Evolutionary conservation across 495 filamentous ascomycete species (phyloP), one percentile per base, ranked within the genome.

Genomic region (Daldinia decipiens): DNA sequence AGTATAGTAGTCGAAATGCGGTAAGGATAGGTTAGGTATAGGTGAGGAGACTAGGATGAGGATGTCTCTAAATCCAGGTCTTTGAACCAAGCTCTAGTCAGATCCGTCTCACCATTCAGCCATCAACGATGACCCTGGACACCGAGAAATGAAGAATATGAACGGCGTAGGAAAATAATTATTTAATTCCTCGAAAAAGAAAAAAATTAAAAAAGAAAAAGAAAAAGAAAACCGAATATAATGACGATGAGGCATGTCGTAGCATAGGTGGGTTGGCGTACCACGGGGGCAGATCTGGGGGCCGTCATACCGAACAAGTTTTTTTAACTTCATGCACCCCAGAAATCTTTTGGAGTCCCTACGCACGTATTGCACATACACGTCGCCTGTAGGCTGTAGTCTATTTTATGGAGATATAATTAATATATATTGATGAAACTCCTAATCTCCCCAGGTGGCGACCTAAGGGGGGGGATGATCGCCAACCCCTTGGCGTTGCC

Each of bases 351-450:
- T 3, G 17, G 63, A 62, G 68, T 59, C 53, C 58, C 62, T 29
- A 43, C 62, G 53, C 58, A 27, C 39, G 53, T 31, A 53, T 17
- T 29, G 31, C 31, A 61, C 36, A 58, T 62, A 59, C 38, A 53
- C 26, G 36, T 63, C 29, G 64, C 53, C 40, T 72, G 69, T 67
- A 64, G 64, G 69, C 50, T 72, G 64, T 67, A 72, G 64, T 72
- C 27, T 72, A 72, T 59, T 72, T 67, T 67, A 72, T 72, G 69
- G 69, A 56, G 69, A 72, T 67, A 43, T 56, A 64, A 72, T 64
- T 4, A 64, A 67, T 43, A 54, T 53, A 17, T 56, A 67, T 72
- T 67, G 53, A 38, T 47, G 43, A 36, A 50, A 34, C 64, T 58
- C 7, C 32, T 60, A 29, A 19, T 31, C 36, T 65, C 47, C 55